Evolutionary conservation across 345 rosid species (phyloP), one percentile per base, ranked within the genome.

Genomic region (Heritiera littoralis): DNA sequence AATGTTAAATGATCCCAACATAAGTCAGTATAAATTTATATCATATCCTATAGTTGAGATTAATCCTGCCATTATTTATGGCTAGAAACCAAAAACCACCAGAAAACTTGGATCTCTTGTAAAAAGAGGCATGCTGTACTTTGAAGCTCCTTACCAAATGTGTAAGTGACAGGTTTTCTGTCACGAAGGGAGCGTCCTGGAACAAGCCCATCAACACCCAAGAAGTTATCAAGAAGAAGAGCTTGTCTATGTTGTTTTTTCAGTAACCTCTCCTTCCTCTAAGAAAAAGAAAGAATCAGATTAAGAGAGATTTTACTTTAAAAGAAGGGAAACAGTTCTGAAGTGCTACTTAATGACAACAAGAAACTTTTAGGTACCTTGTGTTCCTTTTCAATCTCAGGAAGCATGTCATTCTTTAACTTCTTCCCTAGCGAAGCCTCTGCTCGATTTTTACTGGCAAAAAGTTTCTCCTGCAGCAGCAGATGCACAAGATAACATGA

Each of bases 211-310:
- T 95, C 97, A 11, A 86, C 86, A 80, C 13, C 81, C 84, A 90
- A 32, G 81, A 83, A 91, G 87, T 86, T 95, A 81, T 95, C 89
- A 72, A 93, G 97, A 78, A 93, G 97, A 77, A 90, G 81, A 78
- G 97, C 96, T 84, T 95, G 93, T 81, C 98, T 89, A 70, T 95
- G 99, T 83, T 95, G 99, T 83, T 90, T 95, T 82, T 95, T 95
- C 81, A 95, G 86, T 79, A 92, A 64, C 87, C 66, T 91, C 86
- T 95, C 97, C 85, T 92, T 95, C 86, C 93, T 88, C 98, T 95
- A 85, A 43, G 65, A 52, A 55, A 77, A 75, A 38, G 61, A 48
- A 75, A 48, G 51, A 80, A 71, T 30, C 28, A 51, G 56, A 83
- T 54, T 72, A 77, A 72, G 76, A 70, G 78, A 79, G 55, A 15